Base-by-base conservation (phyloP, 2,329 filamentous ascomycete species). In the Nemania bipapillata region DNA sequence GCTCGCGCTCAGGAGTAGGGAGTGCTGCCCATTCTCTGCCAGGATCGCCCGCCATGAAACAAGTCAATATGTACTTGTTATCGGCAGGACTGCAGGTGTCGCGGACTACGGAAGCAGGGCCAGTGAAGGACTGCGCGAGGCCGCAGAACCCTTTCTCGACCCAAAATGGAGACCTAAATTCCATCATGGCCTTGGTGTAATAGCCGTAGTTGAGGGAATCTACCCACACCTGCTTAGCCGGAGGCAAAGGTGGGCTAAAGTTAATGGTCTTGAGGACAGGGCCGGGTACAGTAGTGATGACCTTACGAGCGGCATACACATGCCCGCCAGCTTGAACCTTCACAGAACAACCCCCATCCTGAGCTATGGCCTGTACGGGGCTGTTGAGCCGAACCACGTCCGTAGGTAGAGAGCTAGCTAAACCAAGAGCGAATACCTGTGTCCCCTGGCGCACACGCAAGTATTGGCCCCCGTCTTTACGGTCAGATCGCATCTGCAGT, bases 391-490 rank as follows among this genome's bases (percentile, higher is more conserved):
- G 72, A 1, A 82, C 63, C 0, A 68, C 64, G 1, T 70, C 75
- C 1, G 70, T 37, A 0, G 78, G 74, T 1, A 86, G 76, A 0
- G 73, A 72, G 0, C 65, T 55, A 0, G 82, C 81, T 0, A 86
- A 71, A 0, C 78, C 77, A 40, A 75, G 15, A 22, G 82, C 72
- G 35, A 86, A 78, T 0, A 75, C 70, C 69, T 85, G 82, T 0
- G 81, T 86, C 1, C 86, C 86, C 63, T 83, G 77, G 2, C 80
- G 79, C 20, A 86, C 73, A 1, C 86, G 81, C 7, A 88, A 78
- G 71, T 86, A 81, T 70, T 88, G 85, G 0, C 83, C 87, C 4
- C 87, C 87, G 49, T 81, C 72, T 64, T 85, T 83, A 24, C 79
- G 40, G 26, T 47, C 73, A 71, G 85, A 86, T 0, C 84, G 79